Conservation (phyloP, 2,329 filamentous ascomycete species). For the Periconia digitata region DNA sequence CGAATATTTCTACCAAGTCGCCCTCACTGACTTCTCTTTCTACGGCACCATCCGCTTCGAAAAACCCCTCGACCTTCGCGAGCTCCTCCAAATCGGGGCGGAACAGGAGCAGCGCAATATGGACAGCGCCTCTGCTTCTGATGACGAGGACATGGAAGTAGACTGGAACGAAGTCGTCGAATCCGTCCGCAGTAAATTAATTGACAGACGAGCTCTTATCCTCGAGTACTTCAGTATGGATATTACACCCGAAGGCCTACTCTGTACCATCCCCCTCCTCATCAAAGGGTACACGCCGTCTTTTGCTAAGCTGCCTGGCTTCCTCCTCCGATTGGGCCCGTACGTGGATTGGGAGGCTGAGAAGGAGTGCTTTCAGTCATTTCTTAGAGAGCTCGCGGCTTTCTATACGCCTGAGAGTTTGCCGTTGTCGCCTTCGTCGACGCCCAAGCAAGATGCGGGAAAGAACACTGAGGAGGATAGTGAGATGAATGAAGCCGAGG, state of each 20-base stretch:
- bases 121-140: constrained; percentile 39
- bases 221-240: constrained; percentile 89
- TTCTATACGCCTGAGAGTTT: constrained; percentile 91
- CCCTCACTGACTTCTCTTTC: constrained; percentile 93
- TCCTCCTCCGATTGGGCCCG: constrained; percentile 84
- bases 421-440: constrained; percentile 50
- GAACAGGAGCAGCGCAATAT: constrained; percentile 65
- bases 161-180: constrained; percentile 68
- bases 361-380: constrained; percentile 79
- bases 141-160: constrained; percentile 48
- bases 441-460: constrained; percentile 45
- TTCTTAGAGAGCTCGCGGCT: constrained; percentile 81
- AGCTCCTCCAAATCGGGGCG: constrained; percentile 72
- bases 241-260: constrained; percentile 74
- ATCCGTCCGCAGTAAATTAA: constrained; percentile 67
- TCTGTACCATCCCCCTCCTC: constrained; percentile 79
- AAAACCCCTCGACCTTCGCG: constrained; percentile 70
- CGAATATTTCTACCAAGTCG: constrained; percentile 95
- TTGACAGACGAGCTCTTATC: constrained; percentile 81
- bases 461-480: constrained; percentile 46
- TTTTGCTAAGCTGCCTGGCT: constrained; percentile 82
- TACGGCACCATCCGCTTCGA: constrained; percentile 83
- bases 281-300: constrained; percentile 86
- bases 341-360: constrained; percentile 86
- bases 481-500: constrained; percentile 22